Percentiles rank a stretch among this genome's conserved stretches.
phyloP scores from a whole-genome alignment of 2,329 filamentous ascomycete genomes.

The Aspergillus ochraceoroseus region DNA sequence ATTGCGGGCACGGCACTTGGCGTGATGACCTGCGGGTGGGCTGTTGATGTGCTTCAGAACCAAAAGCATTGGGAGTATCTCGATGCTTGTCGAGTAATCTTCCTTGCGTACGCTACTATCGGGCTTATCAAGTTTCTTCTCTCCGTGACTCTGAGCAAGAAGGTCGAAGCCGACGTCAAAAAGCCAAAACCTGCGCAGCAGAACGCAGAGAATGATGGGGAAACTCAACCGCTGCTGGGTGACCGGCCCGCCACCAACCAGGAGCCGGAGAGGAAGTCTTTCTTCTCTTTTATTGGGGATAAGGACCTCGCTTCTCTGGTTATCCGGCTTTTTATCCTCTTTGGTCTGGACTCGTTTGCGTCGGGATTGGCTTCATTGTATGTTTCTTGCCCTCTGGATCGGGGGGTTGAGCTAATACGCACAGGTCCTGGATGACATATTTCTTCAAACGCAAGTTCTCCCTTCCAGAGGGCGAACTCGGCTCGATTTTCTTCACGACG shows the following conservation, averaged over 20 bases:
- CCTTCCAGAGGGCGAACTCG: conserved; percentile 50
- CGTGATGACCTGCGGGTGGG: conserved; percentile 56
- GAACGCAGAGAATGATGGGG: conserved; percentile 25
- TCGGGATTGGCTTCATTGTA: conserved; percentile 63
- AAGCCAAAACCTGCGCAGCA: conserved; percentile 20
- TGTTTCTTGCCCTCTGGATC: conserved; percentile 33
- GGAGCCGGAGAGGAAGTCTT: conserved; percentile 28
- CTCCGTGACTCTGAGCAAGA: conserved; percentile 47
- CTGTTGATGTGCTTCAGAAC: conserved; percentile 49
- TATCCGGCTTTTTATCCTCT: conserved; percentile 58
- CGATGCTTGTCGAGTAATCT: conserved; percentile 53
- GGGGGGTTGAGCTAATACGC: conserved; percentile 19
- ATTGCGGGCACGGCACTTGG: conserved; percentile 59
- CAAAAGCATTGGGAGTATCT: conserved; percentile 44
- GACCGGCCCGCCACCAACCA: conserved; percentile 14
- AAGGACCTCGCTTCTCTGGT: conserved; percentile 38
- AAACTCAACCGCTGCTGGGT: conserved; percentile 37
- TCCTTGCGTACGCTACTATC: conserved; percentile 53
- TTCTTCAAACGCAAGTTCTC: conserved; percentile 54
- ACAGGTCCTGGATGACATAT: conserved; percentile 50
- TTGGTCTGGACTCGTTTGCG: conserved; percentile 64
- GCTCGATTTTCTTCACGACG: conserved; percentile 51
- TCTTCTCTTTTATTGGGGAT: conserved; percentile 55
- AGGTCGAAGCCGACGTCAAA: conserved; percentile 42
- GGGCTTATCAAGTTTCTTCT: conserved; percentile 56